Percentiles rank a stretch among this genome's conserved stretches.
Conservation (phyloP, 2,329 filamentous ascomycete genomes). For the Arthroderma sp. region DNA sequence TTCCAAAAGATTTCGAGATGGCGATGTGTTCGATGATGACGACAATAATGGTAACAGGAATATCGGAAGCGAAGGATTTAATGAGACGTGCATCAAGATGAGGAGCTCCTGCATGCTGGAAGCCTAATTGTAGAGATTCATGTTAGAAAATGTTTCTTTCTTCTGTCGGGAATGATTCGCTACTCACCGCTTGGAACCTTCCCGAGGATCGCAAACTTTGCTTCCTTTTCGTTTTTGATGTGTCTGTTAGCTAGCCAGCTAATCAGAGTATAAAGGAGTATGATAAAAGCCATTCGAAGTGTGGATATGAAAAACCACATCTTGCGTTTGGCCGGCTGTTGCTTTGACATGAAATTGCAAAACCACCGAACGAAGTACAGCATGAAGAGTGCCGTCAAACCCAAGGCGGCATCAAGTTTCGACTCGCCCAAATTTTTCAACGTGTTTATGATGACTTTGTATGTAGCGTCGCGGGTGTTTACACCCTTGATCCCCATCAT, state of each 20-base stretch:
- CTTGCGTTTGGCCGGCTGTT: slow-evolving; percentile 46
- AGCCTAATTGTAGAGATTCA: slow-evolving; percentile 12
- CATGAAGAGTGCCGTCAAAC: slow-evolving; percentile 44
- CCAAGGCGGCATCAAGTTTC: slow-evolving; percentile 46
- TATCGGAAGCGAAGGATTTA: slow-evolving; percentile 39
- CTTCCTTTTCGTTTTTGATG: slow-evolving; percentile 23
- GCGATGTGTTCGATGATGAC: slow-evolving; percentile 51
- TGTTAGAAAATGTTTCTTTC: neutral
- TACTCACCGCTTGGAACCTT: slow-evolving; percentile 38
- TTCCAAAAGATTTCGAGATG: slow-evolving; percentile 50
- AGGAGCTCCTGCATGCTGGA: slow-evolving; percentile 39
- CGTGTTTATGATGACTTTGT: slow-evolving; percentile 44
- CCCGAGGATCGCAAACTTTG: slow-evolving; percentile 46
- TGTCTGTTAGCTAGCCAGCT: slow-evolving; percentile 49
- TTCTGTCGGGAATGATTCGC: neutral
- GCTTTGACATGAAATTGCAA: slow-evolving; percentile 32
- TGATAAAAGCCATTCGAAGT: slow-evolving; percentile 46
- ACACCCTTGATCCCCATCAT: slow-evolving; percentile 44
- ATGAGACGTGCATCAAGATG: slow-evolving; percentile 31
- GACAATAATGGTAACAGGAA: slow-evolving; percentile 49
- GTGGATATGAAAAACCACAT: slow-evolving; percentile 46
- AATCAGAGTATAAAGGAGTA: slow-evolving; percentile 50
- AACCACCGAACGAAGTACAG: slow-evolving; percentile 44
- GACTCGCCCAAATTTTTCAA: slow-evolving; percentile 44
- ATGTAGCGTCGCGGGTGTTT: slow-evolving; percentile 36